Evolutionary conservation across 495 filamentous ascomycete species (phyloP).

Genomic region (Aspergillus coremiiformis): DNA sequence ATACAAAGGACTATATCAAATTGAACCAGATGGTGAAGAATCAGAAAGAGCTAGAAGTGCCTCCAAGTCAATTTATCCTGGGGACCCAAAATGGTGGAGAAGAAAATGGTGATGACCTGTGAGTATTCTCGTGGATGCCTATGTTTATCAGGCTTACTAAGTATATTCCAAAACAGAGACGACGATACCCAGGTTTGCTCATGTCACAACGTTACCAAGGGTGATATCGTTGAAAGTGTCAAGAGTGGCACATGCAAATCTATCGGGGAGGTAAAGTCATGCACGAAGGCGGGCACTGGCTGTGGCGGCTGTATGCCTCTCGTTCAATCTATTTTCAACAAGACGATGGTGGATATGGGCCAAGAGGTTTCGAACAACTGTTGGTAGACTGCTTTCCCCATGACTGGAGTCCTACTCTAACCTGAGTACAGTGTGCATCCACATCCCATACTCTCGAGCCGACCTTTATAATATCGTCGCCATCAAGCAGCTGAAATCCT

Average conservation of each 20-base stretch:
- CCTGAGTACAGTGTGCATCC: conserved; percentile 55
- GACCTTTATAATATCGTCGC: conserved; percentile 89
- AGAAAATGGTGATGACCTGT: conserved; percentile 64
- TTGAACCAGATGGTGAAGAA: conserved; percentile 89
- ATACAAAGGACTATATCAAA: conserved; percentile 91
- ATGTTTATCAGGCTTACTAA: conserved; percentile 12
- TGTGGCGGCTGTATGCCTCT: conserved; percentile 94
- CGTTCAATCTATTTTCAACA: conserved; percentile 88
- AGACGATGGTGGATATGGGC: conserved; percentile 83
- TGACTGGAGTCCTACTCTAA: conserved; percentile 6
- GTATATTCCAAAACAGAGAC: conserved; percentile 41
- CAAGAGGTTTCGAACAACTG: conserved; percentile 81
- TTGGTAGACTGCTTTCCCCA: conserved; percentile 20
- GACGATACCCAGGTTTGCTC: conserved; percentile 92
- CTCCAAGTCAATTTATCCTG: conserved; percentile 84
- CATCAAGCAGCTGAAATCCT: conserved; percentile 69
- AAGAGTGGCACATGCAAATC: conserved; percentile 81
- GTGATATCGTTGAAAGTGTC: conserved; percentile 64
- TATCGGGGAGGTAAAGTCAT: conserved; percentile 81
- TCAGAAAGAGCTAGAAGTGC: conserved; percentile 74
- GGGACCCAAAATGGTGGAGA: conserved; percentile 68
- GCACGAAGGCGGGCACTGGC: conserved; percentile 91
- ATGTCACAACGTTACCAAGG: conserved; percentile 94
- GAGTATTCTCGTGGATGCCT: conserved; percentile 15
- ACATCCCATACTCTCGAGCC: conserved; percentile 79